phyloP scores from a whole-genome alignment of 306 rosid genomes.

The Dalbergia oliveri region DNA sequence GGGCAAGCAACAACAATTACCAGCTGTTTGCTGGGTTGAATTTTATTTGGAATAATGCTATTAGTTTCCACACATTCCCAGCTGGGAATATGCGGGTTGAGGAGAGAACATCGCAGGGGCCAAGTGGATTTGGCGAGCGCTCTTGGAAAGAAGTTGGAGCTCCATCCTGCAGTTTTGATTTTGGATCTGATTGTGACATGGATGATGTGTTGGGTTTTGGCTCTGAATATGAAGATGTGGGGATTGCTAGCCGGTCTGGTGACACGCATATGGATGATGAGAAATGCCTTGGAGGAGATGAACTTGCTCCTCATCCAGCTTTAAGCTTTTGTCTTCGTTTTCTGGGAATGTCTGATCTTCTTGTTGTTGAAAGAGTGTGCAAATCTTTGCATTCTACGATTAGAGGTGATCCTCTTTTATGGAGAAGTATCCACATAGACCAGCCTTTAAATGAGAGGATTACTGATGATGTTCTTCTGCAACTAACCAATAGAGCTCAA shows the following conservation, averaged over 20 bases:
- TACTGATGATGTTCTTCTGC: conserved; percentile 82
- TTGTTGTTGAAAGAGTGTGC: conserved; percentile 73
- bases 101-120: conserved; percentile 45
- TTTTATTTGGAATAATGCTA: conserved; percentile 68
- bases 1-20: conserved; percentile 52
- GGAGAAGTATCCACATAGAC: conserved; percentile 79
- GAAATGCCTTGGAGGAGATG: conserved; percentile 48
- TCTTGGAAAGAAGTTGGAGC: conserved; percentile 48
- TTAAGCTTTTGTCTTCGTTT: conserved; percentile 62
- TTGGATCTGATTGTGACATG: conserved; percentile 51
- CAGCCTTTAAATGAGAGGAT: conserved; percentile 88
- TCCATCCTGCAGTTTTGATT: conserved; percentile 44
- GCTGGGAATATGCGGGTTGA: conserved; percentile 40
- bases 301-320: conserved; percentile 63
- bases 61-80: conserved; percentile 66
- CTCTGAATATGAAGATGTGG: conserved; percentile 35
- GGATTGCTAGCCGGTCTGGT: conserved; percentile 35
- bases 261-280: conserved; percentile 41
- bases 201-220: conserved; percentile 35
- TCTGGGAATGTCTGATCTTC: conserved; percentile 77
- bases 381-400: conserved; percentile 65
- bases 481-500: conserved; percentile 69
- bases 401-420: conserved; percentile 70
- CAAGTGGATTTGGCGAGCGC: conserved; percentile 48
- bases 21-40: conserved; percentile 74